phyloP scores from a whole-genome alignment of 768 basidiomycete genomes.

The Auricularia auricula-judae region DNA sequence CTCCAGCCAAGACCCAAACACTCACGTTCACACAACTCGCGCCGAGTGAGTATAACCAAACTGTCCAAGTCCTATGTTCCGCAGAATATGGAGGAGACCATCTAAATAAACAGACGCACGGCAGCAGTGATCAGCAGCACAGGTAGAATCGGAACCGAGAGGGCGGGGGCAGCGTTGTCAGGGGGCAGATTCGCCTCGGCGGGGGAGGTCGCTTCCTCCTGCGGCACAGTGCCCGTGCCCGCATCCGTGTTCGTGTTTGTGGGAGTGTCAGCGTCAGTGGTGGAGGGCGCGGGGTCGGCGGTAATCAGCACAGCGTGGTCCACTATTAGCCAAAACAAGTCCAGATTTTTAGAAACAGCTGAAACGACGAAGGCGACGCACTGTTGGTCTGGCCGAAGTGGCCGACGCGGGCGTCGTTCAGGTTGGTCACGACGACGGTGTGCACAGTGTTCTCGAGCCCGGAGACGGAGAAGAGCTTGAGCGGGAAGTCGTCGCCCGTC shows the following conservation, averaged over 20 bases:
- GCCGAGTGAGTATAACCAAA: no score
- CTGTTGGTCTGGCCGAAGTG: neutral
- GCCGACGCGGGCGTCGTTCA: conserved; percentile 1
- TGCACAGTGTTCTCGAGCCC: neutral
- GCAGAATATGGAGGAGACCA: no score
- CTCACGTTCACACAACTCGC: no score
- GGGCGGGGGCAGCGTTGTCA: no score
- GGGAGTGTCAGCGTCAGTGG: neutral
- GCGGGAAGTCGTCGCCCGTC: neutral
- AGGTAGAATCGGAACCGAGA: no score
- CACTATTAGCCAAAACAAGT: neutral
- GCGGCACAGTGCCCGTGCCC: neutral
- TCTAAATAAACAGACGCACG: no score
- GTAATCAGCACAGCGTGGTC: neutral
- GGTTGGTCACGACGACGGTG: neutral
- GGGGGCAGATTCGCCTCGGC: neutral
- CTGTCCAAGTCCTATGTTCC: no score
- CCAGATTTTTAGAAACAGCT: neutral
- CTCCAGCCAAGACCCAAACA: no score
- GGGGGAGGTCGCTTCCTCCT: neutral
- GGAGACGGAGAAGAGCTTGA: neutral
- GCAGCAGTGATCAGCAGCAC: no score
- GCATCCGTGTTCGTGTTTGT: neutral
- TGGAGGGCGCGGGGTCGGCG: neutral
- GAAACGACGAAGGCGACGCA: neutral